Base-by-base conservation (phyloP, 2,329 filamentous ascomycete species). In the Blastomyces gilchristii region DNA sequence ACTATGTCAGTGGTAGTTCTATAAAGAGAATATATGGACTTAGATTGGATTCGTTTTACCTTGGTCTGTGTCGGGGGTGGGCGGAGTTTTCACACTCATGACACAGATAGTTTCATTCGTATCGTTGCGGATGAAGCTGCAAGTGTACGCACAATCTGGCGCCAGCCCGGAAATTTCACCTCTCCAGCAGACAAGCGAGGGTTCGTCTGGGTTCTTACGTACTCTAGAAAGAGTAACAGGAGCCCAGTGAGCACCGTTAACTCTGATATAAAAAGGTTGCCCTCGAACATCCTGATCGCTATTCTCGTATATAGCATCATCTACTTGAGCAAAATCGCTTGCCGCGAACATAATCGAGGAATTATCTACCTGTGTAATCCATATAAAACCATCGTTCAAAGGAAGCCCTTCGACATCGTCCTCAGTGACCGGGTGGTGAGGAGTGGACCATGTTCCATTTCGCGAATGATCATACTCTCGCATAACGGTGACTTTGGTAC, bases 401-500 rank as follows among this genome's bases (percentile, higher is more conserved):
- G 74, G 73, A 68, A 73, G 68, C 22, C 74, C 74, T 62, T 78
- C 76, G 43, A 77, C 68, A 68, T 78, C 76, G 54, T 76, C 73
- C 65, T 78, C 76, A 18, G 75, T 74, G 69, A 76, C 73, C 45
- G 73, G 73, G 63, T 75, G 68, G 63, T 56, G 63, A 16, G 65
- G 60, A 12, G 67, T 57, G 39, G 64, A 68, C 67, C 67, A 68
- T 31, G 58, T 63, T 34, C 64, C 67, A 61, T 74, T 75, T 68
- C 83, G 79, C 76, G 89, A 93, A 73, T 95, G 84, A 77, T 91
- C 88, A 69, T 90, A 90, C 76, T 91, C 92, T 78, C 96, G 94
- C 72, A 95, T 87, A 77, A 96, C 91, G 70, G 94, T 93, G 73
- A 97, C 92, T 81, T 97, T 97, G 72, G 92, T 96, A 78, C 91